These are phyloP conservation scores for Eucalyptus cladocalyx DNA, from an alignment of 345 rosid genomes.

Conservation along the genomic window DNA sequence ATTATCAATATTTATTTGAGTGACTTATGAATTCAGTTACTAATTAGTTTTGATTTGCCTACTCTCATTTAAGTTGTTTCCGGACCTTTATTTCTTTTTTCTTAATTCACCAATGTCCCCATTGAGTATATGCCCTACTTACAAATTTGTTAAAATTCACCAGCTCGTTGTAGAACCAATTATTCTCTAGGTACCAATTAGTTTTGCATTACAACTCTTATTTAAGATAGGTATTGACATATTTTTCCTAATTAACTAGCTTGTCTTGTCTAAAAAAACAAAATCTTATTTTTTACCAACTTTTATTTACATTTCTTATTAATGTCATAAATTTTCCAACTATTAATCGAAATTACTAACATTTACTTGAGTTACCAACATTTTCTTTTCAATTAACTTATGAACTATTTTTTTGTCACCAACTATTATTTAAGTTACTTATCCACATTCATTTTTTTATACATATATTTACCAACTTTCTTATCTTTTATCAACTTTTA, in stretches of 20 bases:
- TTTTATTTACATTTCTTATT: neutral
- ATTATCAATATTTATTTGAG: neutral
- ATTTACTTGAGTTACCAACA: neutral
- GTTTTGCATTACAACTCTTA: neutral
- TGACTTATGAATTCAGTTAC: neutral
- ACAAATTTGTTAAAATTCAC: neutral
- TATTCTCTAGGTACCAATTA: neutral
- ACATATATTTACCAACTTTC: neutral
- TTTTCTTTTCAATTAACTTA: neutral
- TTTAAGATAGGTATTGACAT: neutral
- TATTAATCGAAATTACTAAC: neutral
- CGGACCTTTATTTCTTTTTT: neutral
- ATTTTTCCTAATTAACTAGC: neutral
- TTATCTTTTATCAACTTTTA: neutral
- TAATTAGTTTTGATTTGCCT: neutral
- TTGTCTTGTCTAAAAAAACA: neutral
- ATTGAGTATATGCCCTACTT: neutral
- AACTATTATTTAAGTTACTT: neutral
- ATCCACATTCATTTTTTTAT: neutral
- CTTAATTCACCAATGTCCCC: neutral
- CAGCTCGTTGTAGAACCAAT: neutral
- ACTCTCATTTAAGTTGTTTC: neutral
- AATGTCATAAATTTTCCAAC: neutral
- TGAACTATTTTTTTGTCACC: no score
- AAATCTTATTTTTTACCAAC: neutral